phyloP scores from a whole-genome alignment of 2,329 filamentous ascomycete species.

The Aphanocladium album region DNA sequence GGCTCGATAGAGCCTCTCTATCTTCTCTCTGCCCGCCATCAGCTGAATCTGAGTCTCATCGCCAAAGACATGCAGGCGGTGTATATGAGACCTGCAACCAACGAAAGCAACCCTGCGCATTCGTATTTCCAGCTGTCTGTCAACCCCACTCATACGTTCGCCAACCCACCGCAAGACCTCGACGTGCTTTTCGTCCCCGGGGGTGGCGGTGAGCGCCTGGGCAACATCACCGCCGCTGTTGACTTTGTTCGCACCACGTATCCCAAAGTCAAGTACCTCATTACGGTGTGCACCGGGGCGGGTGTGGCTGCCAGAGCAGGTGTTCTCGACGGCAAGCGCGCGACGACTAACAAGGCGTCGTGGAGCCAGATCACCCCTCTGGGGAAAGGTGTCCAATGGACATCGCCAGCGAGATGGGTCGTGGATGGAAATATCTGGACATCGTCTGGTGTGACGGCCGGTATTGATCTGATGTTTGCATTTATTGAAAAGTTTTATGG shows the following conservation, averaged over 20 bases:
- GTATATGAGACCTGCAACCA: constrained; percentile 22
- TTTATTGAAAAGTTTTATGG: constrained; percentile 17
- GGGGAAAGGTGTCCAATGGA: constrained; percentile 51
- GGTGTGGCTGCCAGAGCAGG: constrained; percentile 53
- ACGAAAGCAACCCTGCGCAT: constrained; percentile 18
- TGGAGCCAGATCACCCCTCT: constrained; percentile 43
- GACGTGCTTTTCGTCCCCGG: constrained; percentile 59
- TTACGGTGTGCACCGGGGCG: constrained; percentile 63
- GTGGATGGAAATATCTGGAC: constrained; percentile 62
- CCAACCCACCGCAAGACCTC: constrained; percentile 39
- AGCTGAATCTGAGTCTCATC: constrained; percentile 35
- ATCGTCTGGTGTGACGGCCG: constrained; percentile 42
- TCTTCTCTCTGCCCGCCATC: constrained; percentile 27
- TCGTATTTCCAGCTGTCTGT: constrained; percentile 29
- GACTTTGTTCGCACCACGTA: constrained; percentile 36
- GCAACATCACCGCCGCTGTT: constrained; percentile 28
- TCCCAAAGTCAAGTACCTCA: constrained; percentile 47
- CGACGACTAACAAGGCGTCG: constrained; percentile 60
- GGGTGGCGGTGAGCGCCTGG: constrained; percentile 42
- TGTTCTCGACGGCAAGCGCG: constrained; percentile 52
- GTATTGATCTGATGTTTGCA: constrained; percentile 17
- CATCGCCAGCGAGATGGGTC: constrained; percentile 57
- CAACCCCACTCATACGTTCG: constrained; percentile 46
- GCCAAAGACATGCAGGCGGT: constrained; percentile 35
- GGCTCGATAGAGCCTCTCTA: constrained; percentile 41